A percentile compares a stretch with the other conserved stretches of the same genome.
These are phyloP conservation scores for Naegleria lovaniensis DNA, from an alignment of 208 protist species.

Conservation along the genomic window DNA sequence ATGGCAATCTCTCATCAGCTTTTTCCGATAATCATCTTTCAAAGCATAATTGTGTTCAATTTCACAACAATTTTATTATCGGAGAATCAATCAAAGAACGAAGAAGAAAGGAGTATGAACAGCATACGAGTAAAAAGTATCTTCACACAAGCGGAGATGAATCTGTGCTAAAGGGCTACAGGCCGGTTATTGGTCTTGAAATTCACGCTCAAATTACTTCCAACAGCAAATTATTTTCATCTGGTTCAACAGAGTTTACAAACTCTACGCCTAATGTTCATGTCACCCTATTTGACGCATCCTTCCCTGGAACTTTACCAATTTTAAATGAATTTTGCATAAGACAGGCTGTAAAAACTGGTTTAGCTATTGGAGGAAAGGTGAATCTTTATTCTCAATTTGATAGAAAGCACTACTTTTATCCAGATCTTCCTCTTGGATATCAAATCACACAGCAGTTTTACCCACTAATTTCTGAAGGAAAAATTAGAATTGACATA, in stretches of 20 bases:
- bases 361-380: constrained; percentile 38
- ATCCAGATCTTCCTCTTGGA: constrained; percentile 53
- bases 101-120: background rate
- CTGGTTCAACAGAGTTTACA: background rate
- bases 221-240: constrained; percentile 52
- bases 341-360: constrained; percentile 42
- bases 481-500: background rate
- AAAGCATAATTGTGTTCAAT: background rate
- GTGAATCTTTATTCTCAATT: constrained; percentile 47
- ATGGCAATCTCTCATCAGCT: background rate
- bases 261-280: constrained; percentile 42
- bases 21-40: background rate
- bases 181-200: constrained; percentile 51
- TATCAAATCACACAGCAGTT: constrained; percentile 62
- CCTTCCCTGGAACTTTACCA: constrained; percentile 50
- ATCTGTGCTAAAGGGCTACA: background rate
- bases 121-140: background rate
- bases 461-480: background rate
- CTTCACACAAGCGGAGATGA: background rate
- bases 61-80: background rate
- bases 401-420: constrained; percentile 66
- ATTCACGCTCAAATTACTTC: constrained; percentile 55
- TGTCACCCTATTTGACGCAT: constrained; percentile 47
- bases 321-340: constrained; percentile 41
- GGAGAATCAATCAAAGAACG: background rate